Evolutionary conservation across 805 yeast species (phyloP).

Genomic region (Saccharomyces eubayanus): DNA sequence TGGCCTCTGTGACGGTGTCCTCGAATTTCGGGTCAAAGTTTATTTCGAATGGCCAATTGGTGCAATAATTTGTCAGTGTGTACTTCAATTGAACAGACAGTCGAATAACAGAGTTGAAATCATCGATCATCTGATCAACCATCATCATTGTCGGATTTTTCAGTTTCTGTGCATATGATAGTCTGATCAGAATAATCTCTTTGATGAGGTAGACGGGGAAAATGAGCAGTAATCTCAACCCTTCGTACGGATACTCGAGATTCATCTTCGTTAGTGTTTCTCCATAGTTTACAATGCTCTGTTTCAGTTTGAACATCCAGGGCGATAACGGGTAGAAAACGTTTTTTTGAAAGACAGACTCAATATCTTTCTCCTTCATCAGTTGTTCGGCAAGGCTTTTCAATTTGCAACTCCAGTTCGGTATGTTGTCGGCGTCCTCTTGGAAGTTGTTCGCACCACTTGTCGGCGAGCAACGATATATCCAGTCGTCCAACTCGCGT

Average conservation of each 20-base stretch:
- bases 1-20: slow-evolving; percentile 60
- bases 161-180: slow-evolving; percentile 68
- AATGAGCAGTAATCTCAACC: slow-evolving; percentile 53
- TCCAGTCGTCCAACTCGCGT: background rate
- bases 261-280: slow-evolving; percentile 58
- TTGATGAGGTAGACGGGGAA: slow-evolving; percentile 76
- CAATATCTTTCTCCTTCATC: slow-evolving; percentile 71
- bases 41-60: slow-evolving; percentile 62
- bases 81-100: slow-evolving; percentile 69
- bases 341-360: slow-evolving; percentile 59
- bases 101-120: slow-evolving; percentile 66
- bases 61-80: slow-evolving; percentile 51
- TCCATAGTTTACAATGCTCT: slow-evolving; percentile 55
- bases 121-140: slow-evolving; percentile 89
- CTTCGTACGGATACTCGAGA: slow-evolving; percentile 63
- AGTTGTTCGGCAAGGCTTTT: slow-evolving; percentile 62
- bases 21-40: slow-evolving; percentile 60
- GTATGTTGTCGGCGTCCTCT: background rate
- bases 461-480: background rate
- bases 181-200: slow-evolving; percentile 66
- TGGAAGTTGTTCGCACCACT: background rate
- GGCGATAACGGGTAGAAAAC: slow-evolving; percentile 65
- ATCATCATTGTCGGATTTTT: slow-evolving; percentile 87
- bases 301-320: slow-evolving; percentile 73
- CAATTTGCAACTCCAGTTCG: background rate